phyloP scores from a whole-genome alignment of 1,284 basidiomycete species.

The Tremellales sp. region DNA sequence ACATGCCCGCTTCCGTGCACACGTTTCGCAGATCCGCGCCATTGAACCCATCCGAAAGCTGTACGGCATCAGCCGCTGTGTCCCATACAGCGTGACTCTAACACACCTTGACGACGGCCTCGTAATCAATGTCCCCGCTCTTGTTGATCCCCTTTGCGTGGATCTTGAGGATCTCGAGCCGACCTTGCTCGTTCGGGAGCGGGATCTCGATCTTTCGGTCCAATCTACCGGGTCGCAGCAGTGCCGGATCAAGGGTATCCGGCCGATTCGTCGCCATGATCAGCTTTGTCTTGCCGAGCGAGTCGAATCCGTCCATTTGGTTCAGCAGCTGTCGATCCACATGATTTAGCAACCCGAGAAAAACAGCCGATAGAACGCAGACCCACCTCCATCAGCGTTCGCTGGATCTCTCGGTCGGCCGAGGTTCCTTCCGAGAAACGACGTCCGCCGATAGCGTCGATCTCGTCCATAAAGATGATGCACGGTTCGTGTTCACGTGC shows the following conservation, averaged over 20 bases:
- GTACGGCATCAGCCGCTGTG: constrained; percentile 2
- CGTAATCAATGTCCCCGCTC: constrained; percentile 90
- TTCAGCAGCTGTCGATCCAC: constrained; percentile 86
- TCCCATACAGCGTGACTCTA: background rate
- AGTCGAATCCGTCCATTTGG: constrained; percentile 99
- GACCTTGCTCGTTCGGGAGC: constrained; percentile 92
- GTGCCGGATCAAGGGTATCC: constrained; percentile 94
- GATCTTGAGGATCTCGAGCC: constrained; percentile 94
- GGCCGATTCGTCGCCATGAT: constrained; percentile 99
- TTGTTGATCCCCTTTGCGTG: constrained; percentile 94
- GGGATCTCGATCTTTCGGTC: constrained; percentile 99
- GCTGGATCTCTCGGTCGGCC: constrained; percentile 97
- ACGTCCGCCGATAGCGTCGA: constrained; percentile 93
- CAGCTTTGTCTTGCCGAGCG: constrained; percentile 89
- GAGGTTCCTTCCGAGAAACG: constrained; percentile 97
- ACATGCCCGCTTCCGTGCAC: constrained; percentile 98
- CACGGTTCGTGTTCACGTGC: constrained; percentile 96
- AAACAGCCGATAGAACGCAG: constrained; percentile 1
- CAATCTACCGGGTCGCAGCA: constrained; percentile 90
- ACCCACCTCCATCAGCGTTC: constrained; percentile 93
- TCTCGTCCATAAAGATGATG: constrained; percentile 70
- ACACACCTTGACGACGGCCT: constrained; percentile 87
- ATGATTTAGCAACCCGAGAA: background rate
- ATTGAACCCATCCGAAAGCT: constrained; percentile 89
- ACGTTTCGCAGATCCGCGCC: constrained; percentile 96